Evolutionary conservation across 2,329 filamentous ascomycete genomes (phyloP).

Genomic region (Colletotrichum paranaense): DNA sequence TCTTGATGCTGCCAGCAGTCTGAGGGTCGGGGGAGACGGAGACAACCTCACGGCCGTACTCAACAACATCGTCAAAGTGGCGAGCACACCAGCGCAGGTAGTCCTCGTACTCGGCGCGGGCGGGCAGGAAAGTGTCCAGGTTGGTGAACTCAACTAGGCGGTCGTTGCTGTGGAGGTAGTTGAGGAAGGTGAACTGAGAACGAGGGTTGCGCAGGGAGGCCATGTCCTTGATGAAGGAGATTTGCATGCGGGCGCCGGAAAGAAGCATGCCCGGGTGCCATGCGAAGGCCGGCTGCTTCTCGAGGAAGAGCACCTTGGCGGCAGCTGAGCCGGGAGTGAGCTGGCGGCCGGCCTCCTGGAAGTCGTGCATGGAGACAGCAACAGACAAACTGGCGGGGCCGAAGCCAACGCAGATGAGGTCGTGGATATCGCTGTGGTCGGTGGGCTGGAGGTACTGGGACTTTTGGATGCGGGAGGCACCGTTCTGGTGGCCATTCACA

Average conservation of each 20-base stretch:
- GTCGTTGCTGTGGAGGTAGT: slow-evolving; percentile 86
- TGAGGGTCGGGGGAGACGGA: slow-evolving; percentile 67
- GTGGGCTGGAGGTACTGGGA: slow-evolving; percentile 62
- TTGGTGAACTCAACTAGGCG: slow-evolving; percentile 94
- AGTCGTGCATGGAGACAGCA: slow-evolving; percentile 88
- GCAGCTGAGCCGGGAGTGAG: slow-evolving; percentile 53
- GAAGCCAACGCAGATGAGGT: slow-evolving; percentile 92
- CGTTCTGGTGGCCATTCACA: slow-evolving; percentile 22
- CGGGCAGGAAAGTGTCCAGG: slow-evolving; percentile 86
- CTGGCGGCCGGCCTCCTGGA: slow-evolving; percentile 64
- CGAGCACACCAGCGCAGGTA: slow-evolving; percentile 93
- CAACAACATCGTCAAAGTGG: slow-evolving; percentile 79
- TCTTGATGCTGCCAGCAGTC: slow-evolving; percentile 63
- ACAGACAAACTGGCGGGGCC: slow-evolving; percentile 92
- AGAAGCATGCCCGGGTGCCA: slow-evolving; percentile 98
- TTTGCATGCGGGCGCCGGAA: slow-evolving; percentile 95
- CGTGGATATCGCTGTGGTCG: slow-evolving; percentile 74
- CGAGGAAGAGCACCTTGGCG: slow-evolving; percentile 86
- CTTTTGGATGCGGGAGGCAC: slow-evolving; percentile 26
- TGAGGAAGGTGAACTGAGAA: slow-evolving; percentile 94
- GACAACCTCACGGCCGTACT: slow-evolving; percentile 82
- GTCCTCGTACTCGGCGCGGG: slow-evolving; percentile 91
- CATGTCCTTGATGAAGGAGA: slow-evolving; percentile 96
- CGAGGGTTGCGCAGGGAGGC: slow-evolving; percentile 88
- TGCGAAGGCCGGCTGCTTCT: slow-evolving; percentile 84